Base-by-base conservation (phyloP, 768 basidiomycete species). In the Auricularia cornea region DNA sequence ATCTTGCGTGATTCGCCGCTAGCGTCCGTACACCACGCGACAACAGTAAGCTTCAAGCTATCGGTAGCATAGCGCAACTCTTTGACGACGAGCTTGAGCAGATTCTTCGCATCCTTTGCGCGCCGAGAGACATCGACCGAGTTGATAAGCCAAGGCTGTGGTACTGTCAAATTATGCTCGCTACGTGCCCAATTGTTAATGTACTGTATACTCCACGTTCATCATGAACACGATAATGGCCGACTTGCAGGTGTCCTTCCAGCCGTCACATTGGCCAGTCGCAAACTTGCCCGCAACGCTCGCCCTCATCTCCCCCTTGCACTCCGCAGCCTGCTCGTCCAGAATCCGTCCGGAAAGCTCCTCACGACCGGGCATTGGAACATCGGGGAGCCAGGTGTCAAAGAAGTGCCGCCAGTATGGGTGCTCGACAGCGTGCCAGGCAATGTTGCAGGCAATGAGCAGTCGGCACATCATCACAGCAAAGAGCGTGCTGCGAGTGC, bases 401-500 rank as follows among this genome's bases (percentile, higher is more conserved):
- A 68, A 64, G 60, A 73, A 74, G 0, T 48, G 12, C 1, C 60
- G 28, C 54, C 70, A 28, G 41, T 71, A 41, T 1, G 64, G 64
- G 60, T 73, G 69, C 16, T 67, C 61, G 4, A 67, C 68, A 3
- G 62, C 61, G 61, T 73, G 73, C 68, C 70, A 74, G 0, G 72
- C 56, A 35, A 68, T 59, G 16, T 62, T 44, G 33, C 60, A 64
- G 11, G 62, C 44, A 11, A 68, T 51, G 23, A 71, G 68, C n/a
- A 70, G 30, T 23, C 62, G 59, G 60, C 66, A 70, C 26, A 70
- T n/a, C n/a, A n/a, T n/a, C n/a, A n/a, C n/a, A n/a, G n/a, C n/a
- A n/a, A n/a, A n/a, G n/a, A n/a, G n/a, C n/a, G n/a, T n/a, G n/a
- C n/a, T n/a, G n/a, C n/a, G n/a, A n/a, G n/a, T n/a, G n/a, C n/a